Percentiles rank a stretch among this genome's conserved stretches.
Conservation (phyloP, 192 early-diverging fungal species). For the Coemansia brasiliensis region DNA sequence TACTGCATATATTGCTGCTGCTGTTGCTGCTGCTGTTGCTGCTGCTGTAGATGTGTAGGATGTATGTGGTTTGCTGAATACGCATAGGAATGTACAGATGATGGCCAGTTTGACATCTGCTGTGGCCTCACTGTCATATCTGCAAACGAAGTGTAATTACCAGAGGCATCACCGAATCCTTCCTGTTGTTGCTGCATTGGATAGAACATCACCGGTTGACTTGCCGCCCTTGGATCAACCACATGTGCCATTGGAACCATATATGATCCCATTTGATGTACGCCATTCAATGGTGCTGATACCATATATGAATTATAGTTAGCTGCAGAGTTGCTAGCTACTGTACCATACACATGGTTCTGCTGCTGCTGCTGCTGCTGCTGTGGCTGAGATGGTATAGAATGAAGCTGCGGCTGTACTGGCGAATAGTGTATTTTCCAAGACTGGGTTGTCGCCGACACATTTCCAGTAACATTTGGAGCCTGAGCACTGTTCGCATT, state of each 20-base stretch:
- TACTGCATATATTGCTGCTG: slow-evolving; percentile 9
- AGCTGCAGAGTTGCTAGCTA: too few relatives aligned
- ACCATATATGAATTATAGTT: not conserved
- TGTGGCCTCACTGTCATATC: not conserved
- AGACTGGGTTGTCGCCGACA: slow-evolving; percentile 3
- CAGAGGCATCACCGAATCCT: too few relatives aligned
- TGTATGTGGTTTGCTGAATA: slow-evolving; percentile 8
- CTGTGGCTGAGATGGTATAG: not conserved
- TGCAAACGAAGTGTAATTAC: too few relatives aligned
- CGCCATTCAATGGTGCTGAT: not conserved
- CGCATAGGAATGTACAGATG: slow-evolving; percentile 6
- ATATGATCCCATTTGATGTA: not conserved
- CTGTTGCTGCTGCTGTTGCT: not conserved
- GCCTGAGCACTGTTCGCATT: slow-evolving; percentile 9
- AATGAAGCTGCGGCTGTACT: slow-evolving; percentile 6
- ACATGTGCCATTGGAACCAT: too few relatives aligned
- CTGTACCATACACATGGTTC: too few relatives aligned
- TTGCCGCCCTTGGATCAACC: not conserved
- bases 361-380: too few relatives aligned
- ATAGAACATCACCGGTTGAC: too few relatives aligned
- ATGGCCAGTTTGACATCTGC: not conserved
- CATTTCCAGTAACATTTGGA: not conserved
- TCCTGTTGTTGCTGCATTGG: too few relatives aligned
- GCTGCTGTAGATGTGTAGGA: slow-evolving; percentile 7
- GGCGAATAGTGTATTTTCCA: slow-evolving; percentile 20